Evolutionary conservation across 2,329 filamentous ascomycete genomes (phyloP).

Genomic region (Ophiocordyceps camponoti-leonardi): DNA sequence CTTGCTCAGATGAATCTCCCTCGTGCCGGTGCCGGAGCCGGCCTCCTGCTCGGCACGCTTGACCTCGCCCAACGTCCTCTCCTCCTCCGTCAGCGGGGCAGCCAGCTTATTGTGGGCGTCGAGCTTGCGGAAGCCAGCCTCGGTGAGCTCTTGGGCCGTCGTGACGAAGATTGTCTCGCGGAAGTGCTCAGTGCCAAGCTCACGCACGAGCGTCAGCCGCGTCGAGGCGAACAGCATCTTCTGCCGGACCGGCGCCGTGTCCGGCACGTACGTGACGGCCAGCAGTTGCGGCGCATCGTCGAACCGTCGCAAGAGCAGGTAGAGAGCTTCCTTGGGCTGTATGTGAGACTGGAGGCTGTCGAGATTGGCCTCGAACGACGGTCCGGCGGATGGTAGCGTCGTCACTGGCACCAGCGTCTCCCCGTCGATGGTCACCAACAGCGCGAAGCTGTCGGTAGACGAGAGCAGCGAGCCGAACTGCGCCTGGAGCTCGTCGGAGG

Average conservation of each 20-base stretch:
- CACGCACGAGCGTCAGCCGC: slow-evolving; percentile 55
- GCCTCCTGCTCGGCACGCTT: slow-evolving; percentile 62
- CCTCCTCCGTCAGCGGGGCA: slow-evolving; percentile 65
- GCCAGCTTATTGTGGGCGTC: slow-evolving; percentile 46
- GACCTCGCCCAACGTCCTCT: slow-evolving; percentile 52
- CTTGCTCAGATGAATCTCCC: slow-evolving; percentile 42
- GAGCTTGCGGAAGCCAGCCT: slow-evolving; percentile 53
- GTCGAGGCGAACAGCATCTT: slow-evolving; percentile 79
- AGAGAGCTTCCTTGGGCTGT: slow-evolving; percentile 49
- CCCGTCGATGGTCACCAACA: slow-evolving; percentile 52
- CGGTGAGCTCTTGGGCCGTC: slow-evolving; percentile 48
- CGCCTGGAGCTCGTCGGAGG: slow-evolving; percentile 59
- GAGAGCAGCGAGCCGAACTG: slow-evolving; percentile 55
- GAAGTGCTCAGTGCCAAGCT: slow-evolving; percentile 66
- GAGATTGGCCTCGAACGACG: slow-evolving; percentile 48
- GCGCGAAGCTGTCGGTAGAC: slow-evolving; percentile 44
- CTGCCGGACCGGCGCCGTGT: slow-evolving; percentile 60
- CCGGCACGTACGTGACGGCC: slow-evolving; percentile 64
- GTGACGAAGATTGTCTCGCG: slow-evolving; percentile 61
- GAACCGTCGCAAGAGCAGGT: slow-evolving; percentile 57
- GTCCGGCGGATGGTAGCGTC: slow-evolving; percentile 30
- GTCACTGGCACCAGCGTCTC: slow-evolving; percentile 49
- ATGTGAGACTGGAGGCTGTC: slow-evolving; percentile 43
- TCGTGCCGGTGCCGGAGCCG: slow-evolving; percentile 44
- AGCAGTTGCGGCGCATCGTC: slow-evolving; percentile 40